Conservation (phyloP, 805 yeast genomes). For the Wickerhamiella sorbophila region DNA sequence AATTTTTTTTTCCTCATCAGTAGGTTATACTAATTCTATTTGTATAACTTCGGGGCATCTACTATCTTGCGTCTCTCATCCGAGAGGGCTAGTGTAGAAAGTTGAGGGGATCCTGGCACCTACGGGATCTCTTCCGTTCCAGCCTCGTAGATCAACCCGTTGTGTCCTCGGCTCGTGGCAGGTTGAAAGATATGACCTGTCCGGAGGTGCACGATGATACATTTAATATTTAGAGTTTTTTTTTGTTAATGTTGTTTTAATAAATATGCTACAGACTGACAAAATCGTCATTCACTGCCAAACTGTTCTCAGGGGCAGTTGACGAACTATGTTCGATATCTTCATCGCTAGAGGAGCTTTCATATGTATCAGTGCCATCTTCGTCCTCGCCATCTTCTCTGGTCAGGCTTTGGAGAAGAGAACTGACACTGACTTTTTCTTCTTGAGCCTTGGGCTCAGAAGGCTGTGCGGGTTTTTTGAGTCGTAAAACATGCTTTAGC, state of each 20-base stretch:
- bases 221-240: constrained; percentile 5
- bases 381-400: background rate
- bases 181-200: constrained; percentile 9
- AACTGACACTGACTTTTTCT: background rate
- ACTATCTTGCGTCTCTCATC: constrained; percentile 11
- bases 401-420: background rate
- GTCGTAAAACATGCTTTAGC: constrained; percentile 34
- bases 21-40: constrained; percentile 22
- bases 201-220: constrained; percentile 24
- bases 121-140: constrained; percentile 27
- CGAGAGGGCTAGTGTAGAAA: constrained; percentile 12
- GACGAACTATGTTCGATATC: background rate
- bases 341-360: background rate
- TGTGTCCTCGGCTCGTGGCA: constrained; percentile 20
- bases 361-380: background rate
- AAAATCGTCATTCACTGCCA: background rate
- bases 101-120: constrained; percentile 21
- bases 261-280: background rate
- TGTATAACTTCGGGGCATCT: constrained; percentile 21
- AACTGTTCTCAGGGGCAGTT: background rate
- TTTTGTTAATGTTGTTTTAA: background rate
- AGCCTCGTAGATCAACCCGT: constrained; percentile 26
- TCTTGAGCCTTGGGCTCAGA: background rate
- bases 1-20: constrained; percentile 16
- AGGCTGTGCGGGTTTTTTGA: background rate